Percentiles rank a stretch among this genome's conserved stretches.
Conservation (phyloP, 257 asterid species). For the Solanum lycopersicoides region DNA sequence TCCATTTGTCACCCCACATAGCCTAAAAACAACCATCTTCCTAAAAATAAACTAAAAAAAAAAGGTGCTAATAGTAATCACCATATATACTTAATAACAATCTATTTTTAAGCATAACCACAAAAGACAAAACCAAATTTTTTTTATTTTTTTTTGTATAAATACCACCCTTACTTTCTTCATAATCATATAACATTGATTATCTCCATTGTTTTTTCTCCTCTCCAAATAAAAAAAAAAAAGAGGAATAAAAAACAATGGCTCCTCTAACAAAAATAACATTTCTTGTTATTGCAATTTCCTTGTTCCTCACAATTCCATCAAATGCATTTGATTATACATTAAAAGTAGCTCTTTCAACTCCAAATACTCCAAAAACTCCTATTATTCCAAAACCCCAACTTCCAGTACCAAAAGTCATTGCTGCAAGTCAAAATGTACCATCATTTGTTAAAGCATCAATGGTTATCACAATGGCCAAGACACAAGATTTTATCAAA, state of each 20-base stretch:
- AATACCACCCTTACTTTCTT: not conserved
- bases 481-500: slow-evolving; percentile 14
- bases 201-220: not conserved
- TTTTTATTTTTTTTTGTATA: not conserved
- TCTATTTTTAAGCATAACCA: not conserved
- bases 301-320: not conserved
- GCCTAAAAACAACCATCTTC: not conserved
- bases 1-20: not conserved
- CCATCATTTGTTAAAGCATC: slow-evolving; percentile 2
- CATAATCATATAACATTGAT: not conserved
- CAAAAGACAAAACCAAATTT: not conserved
- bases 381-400: not conserved
- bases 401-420: not conserved
- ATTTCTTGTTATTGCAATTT: slow-evolving; percentile 3
- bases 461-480: slow-evolving; percentile 10
- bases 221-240: not conserved
- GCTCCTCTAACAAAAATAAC: not conserved
- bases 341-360: not conserved
- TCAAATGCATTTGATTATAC: not conserved
- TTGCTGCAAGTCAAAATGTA: not conserved
- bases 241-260: slow-evolving; percentile 4
- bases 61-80: not conserved
- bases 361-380: not conserved
- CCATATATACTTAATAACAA: not conserved
- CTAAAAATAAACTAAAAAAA: not conserved